Base-by-base conservation (phyloP, 176 grass and related monocot species). In the Panicum miliaceum region DNA sequence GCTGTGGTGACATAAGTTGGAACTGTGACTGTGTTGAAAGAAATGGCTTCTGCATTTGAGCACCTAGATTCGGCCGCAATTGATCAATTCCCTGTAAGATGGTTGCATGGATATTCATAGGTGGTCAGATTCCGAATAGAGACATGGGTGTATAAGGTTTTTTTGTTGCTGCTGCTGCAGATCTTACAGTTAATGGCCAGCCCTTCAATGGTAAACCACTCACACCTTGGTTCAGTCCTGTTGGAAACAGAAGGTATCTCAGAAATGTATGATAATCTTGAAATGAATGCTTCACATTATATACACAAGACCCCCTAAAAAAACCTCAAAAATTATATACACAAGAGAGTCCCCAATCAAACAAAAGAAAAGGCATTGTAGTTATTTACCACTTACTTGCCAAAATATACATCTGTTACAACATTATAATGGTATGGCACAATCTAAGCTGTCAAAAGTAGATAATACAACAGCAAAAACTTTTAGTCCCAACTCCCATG, bases 141-240 rank as follows among this genome's bases (percentile, higher is more conserved):
- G 64, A 82, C 6, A 56, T 85, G 67, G 73, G 36, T n/a, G 45
- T 12, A 82, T 64, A 59, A 57, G 52, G 52, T 25, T 71, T 68
- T 59, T 15, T 85, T 82, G 51, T 20, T 53, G 51, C 18, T 19
- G 6, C 1, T 35, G 23, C 37, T 35, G 35, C 32, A 0, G 7
- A 62, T 71, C 96, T 90, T 89, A 99, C 97, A 72, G 93, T 92
- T 89, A 99, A 87, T 29, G 97, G 97, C 97, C 97, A 99, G 51
- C 97, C 97, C 79, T 99, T 99, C 86, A 99, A 92, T 40, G 97
- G 93, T 89, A 96, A 89, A 87, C 97, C 75, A 75, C 91, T 92
- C 58, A 94, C 93, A 79, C 93, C 97, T 94, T 99, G 97, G 78
- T 89, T 99, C 46, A 99, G 61, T 63, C 91, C 97, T 99, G 88